Conservation (phyloP, 1,284 basidiomycete genomes). For the Moniliophthora roreri region DNA sequence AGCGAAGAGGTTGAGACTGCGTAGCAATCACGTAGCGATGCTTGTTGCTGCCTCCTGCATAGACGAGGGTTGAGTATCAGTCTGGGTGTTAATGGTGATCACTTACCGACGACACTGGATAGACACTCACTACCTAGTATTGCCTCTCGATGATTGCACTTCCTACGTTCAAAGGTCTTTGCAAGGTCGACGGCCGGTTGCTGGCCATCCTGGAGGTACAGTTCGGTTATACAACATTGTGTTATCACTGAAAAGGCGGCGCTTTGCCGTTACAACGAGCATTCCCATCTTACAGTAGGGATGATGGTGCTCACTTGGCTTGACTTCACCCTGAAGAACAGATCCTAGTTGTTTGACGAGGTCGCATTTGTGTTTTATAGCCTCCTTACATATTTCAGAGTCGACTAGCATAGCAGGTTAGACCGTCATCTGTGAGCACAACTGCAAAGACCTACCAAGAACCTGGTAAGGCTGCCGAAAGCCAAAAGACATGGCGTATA, state of each 20-base stretch:
- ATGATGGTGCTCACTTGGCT: constrained; percentile 74
- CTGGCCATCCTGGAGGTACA: constrained; percentile 75
- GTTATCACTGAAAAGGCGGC: constrained; percentile 80
- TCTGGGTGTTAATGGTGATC: constrained; percentile 6
- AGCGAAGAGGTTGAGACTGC: constrained; percentile 70
- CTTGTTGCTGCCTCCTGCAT: constrained; percentile 80
- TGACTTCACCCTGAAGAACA: constrained; percentile 82
- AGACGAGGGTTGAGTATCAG: constrained; percentile 5
- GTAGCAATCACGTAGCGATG: constrained; percentile 88
- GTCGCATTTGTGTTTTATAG: constrained; percentile 70
- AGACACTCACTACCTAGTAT: constrained; percentile 87
- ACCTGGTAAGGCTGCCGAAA: constrained; percentile 93
- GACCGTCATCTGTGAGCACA: constrained; percentile 9
- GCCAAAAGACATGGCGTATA: constrained; percentile 83
- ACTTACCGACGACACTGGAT: constrained; percentile 76
- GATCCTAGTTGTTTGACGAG: constrained; percentile 70
- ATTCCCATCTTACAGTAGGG: constrained; percentile 5
- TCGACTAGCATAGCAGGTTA: constrained; percentile 57
- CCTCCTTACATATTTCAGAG: constrained; percentile 79
- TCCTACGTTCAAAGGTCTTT: constrained; percentile 89
- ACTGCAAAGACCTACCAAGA: constrained; percentile 52
- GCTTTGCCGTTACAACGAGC: constrained; percentile 36
- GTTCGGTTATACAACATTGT: constrained; percentile 89
- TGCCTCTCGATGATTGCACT: constrained; percentile 90
- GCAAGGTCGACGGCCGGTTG: constrained; percentile 85